Evolutionary conservation across 2,329 filamentous ascomycete species (phyloP), one percentile per base, ranked within the genome.

Genomic region (Fusarium brevicatenulatum): DNA sequence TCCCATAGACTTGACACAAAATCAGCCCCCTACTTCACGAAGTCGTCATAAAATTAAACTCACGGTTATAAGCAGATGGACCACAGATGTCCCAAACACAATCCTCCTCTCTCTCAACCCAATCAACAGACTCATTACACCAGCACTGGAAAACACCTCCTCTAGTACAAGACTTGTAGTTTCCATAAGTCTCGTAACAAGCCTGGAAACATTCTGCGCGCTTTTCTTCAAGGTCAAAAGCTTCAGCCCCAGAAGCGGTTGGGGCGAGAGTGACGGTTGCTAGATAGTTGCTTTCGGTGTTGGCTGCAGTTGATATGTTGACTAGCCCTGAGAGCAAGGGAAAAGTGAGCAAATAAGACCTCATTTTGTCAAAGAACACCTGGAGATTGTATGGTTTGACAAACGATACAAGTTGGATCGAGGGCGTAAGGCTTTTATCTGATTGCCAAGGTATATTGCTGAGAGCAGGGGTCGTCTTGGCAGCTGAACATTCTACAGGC

Each of bases 41-140:
- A 7, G 0, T 12, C 9, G 1, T 9, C 2, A 25, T 28, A 9
- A 15, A 30, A 4, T 15, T 0, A 1, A 19, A 63, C 63, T 50
- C 28, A 63, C 66, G n/a, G 18, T 68, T 69, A 9, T 68, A 69
- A 7, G 66, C 63, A n/a, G 58, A 66, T 8, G 55, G 49, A 9
- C 66, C 66, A 34, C 63, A 69, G 3, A 52, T 47, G 4, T 47
- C 23, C 63, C 56, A 69, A 15, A 63, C 64, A 2, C 66, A 69
- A 10, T 68, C 63, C 16, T 68, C 63, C 18, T 68, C 66, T 30
- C 30, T 68, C 4, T 63, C 63, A 46, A 68, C 57, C 52, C 66
- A 69, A 8, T 68, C 66, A 32, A 19, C 46, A 23, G 53, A 39
- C 15, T 52, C 66, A 23, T 46, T 46, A 13, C 66, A 69, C 66